Evolutionary conservation across 805 yeast genomes (phyloP).

Genomic region (Candida ovalis): DNA sequence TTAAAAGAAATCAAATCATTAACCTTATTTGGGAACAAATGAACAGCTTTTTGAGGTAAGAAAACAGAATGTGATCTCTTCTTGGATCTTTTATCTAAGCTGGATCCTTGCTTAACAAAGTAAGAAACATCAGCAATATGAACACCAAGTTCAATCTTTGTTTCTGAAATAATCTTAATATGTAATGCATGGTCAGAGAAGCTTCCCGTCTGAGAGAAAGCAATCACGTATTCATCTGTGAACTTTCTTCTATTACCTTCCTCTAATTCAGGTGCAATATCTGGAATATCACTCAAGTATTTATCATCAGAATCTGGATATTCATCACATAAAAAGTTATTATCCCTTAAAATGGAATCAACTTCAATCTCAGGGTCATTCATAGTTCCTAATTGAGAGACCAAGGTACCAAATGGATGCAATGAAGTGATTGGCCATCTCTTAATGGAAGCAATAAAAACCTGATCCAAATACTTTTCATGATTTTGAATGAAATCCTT

Average conservation of each 20-base stretch:
- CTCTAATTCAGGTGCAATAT: constrained; percentile 30
- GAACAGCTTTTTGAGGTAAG: constrained; percentile 70
- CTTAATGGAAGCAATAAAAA: constrained; percentile 92
- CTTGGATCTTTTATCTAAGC: constrained; percentile 83
- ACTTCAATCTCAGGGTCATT: constrained; percentile 76
- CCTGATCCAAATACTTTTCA: constrained; percentile 71
- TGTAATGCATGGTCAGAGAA: constrained; percentile 79
- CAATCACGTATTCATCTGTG: constrained; percentile 56
- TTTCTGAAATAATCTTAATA: constrained; percentile 57
- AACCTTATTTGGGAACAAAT: constrained; percentile 65
- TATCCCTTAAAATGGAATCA: constrained; percentile 84
- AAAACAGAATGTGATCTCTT: constrained; percentile 88
- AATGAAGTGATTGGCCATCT: constrained; percentile 99
- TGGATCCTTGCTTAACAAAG: constrained; percentile 66
- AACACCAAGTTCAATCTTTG: constrained; percentile 75
- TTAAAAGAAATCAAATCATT: constrained; percentile 58
- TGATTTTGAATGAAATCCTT: constrained; percentile 91
- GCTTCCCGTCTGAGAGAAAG: constrained; percentile 54
- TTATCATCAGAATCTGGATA: constrained; percentile 46
- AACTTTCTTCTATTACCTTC: constrained; percentile 47
- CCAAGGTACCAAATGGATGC: constrained; percentile 95
- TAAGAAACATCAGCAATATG: constrained; percentile 81
- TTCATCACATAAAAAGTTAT: constrained; percentile 78
- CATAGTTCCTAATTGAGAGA: constrained; percentile 79
- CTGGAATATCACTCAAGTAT: constrained; percentile 37